Conservation (phyloP, 2,329 filamentous ascomycete species). For the Rutstroemia sydowiana region DNA sequence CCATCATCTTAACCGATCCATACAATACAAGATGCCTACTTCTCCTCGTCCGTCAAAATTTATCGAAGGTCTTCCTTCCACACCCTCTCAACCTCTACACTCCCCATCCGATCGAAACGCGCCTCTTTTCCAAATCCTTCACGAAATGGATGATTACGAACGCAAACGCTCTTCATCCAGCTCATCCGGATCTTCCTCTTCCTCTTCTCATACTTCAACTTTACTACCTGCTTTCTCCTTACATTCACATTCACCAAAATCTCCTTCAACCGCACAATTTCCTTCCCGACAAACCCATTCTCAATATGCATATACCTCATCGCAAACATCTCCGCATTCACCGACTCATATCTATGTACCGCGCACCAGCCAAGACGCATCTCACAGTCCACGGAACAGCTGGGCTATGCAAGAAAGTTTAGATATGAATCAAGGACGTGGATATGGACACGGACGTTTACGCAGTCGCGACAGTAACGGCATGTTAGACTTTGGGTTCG, state of each 20-base stretch:
- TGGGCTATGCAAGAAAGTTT: too few relatives aligned
- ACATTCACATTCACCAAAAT: too few relatives aligned
- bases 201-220: not conserved
- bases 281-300: too few relatives aligned
- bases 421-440: too few relatives aligned
- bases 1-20: not conserved
- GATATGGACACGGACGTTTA: not conserved
- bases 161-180: too few relatives aligned
- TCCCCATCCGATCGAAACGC: not conserved
- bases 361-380: too few relatives aligned
- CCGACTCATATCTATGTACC: too few relatives aligned
- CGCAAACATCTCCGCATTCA: too few relatives aligned
- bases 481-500: not conserved
- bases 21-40: not conserved
- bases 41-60: slow-evolving; percentile 2
- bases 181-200: not conserved
- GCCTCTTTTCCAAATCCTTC: slow-evolving; percentile 10
- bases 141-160: slow-evolving; percentile 13
- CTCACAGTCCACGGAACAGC: too few relatives aligned
- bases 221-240: not conserved
- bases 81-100: slow-evolving; percentile 7
- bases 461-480: too few relatives aligned
- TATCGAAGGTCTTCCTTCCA: slow-evolving; percentile 12
- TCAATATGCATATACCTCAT: not conserved
- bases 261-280: too few relatives aligned